phyloP scores from a whole-genome alignment of 192 early-diverging fungal species.

The Backusella tuberculispora region DNA sequence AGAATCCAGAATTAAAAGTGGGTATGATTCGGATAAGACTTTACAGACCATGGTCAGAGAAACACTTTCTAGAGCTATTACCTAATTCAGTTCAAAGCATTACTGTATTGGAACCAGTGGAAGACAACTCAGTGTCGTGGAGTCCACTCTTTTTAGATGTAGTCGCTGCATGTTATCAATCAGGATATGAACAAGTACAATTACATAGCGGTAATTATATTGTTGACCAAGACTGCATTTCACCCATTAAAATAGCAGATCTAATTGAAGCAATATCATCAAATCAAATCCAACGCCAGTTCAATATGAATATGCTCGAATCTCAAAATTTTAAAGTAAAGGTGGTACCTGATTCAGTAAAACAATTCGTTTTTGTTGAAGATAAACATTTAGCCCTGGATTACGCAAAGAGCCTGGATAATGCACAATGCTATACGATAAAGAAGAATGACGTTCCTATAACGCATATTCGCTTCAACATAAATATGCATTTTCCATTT shows the following conservation, averaged over 20 bases:
- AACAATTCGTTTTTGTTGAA: background rate
- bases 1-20: slow-evolving; percentile 43
- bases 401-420: background rate
- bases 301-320: slow-evolving; percentile 6
- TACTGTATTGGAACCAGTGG: slow-evolving; percentile 65
- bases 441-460: background rate
- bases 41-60: slow-evolving; percentile 74
- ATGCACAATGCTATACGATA: background rate
- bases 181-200: slow-evolving; percentile 31
- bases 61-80: slow-evolving; percentile 54
- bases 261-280: background rate
- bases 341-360: background rate
- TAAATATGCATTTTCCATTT: background rate
- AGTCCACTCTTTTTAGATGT: slow-evolving; percentile 86
- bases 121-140: slow-evolving; percentile 63
- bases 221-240: slow-evolving; percentile 27
- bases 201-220: slow-evolving; percentile 51
- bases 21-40: slow-evolving; percentile 78
- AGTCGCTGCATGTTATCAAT: slow-evolving; percentile 65
- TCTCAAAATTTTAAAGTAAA: background rate
- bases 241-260: slow-evolving; percentile 19
- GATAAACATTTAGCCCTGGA: background rate
- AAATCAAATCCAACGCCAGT: slow-evolving; percentile 21
- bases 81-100: slow-evolving; percentile 66
- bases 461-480: background rate